Conservation (phyloP, 306 rosid genomes). For the Ziziphus jujuba region DNA sequence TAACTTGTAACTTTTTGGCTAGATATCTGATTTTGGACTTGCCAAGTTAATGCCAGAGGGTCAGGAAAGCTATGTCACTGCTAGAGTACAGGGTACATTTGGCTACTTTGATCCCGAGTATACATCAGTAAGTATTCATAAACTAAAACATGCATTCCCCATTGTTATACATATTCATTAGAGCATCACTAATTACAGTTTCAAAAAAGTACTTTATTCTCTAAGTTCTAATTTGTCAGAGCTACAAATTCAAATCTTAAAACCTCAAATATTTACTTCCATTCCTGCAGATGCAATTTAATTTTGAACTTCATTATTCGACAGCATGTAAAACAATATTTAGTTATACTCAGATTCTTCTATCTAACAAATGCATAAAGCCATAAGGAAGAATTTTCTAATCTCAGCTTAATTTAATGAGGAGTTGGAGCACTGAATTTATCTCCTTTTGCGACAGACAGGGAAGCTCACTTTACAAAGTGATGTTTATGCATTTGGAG, state of each 20-base stretch:
- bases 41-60: slow-evolving; percentile 98
- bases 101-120: slow-evolving; percentile 97
- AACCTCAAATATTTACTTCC: no score
- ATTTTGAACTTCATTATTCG: no score
- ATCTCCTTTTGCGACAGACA: slow-evolving; percentile 53
- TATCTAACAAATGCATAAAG: no score
- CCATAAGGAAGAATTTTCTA: no score
- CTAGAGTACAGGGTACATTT: slow-evolving; percentile 89
- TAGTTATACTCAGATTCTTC: no score
- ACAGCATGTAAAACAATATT: no score
- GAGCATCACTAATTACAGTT: background rate
- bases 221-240: background rate
- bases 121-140: slow-evolving; percentile 65
- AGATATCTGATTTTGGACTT: slow-evolving; percentile 97
- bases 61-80: slow-evolving; percentile 70
- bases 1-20: slow-evolving; percentile 1
- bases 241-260: no score
- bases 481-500: slow-evolving; percentile 96
- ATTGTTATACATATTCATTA: background rate
- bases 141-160: background rate
- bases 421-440: background rate
- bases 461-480: slow-evolving; percentile 95
- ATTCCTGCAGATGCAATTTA: no score
- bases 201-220: background rate
- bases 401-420: no score